Percentiles rank a stretch among this genome's conserved stretches.
Evolutionary conservation across 2,329 filamentous ascomycete genomes (phyloP).

Genomic region (Ascomycota sp.): DNA sequence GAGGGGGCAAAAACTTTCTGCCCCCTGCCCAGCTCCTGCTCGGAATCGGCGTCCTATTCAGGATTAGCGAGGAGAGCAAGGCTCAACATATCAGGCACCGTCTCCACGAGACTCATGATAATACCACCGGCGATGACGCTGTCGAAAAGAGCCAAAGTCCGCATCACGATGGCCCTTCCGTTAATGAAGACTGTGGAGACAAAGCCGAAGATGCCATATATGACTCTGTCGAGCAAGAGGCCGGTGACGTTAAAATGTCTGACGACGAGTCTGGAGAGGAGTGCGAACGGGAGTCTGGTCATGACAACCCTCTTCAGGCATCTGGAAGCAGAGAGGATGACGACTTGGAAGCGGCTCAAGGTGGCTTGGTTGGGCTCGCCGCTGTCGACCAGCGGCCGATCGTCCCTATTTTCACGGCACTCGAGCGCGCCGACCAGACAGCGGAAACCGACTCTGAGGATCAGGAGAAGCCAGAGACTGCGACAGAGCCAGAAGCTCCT

Average conservation of each 20-base stretch:
- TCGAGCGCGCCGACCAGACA: conserved; percentile 9
- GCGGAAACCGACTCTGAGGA: conserved; percentile 2
- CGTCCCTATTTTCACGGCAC: conserved; percentile 2
- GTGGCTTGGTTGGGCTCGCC: conserved; percentile 7
- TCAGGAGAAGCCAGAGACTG: conserved; percentile 3
- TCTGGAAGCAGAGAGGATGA: conserved; percentile 7
- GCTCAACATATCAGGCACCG: conserved; percentile 55
- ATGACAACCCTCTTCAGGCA: conserved; percentile 18
- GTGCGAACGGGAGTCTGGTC: conserved; percentile 9
- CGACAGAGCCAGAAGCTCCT: conserved; percentile 3
- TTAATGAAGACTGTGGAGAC: too few relatives aligned
- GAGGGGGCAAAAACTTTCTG: conserved; percentile 77
- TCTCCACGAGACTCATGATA: conserved; percentile 9
- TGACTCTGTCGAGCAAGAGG: conserved; percentile 5
- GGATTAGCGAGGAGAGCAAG: conserved; percentile 74
- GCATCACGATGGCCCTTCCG: too few relatives aligned
- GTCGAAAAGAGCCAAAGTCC: background rate
- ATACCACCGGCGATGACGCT: too few relatives aligned
- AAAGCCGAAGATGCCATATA: conserved; percentile 4
- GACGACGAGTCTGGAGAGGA: conserved; percentile 14
- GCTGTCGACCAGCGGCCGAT: conserved; percentile 6
- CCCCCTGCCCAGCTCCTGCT: conserved; percentile 74
- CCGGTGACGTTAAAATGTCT: conserved; percentile 11
- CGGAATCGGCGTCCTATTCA: conserved; percentile 74
- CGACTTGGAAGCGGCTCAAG: conserved; percentile 7